phyloP scores from a whole-genome alignment of 2,329 filamentous ascomycete species.

The Biscogniauxia sp. region DNA sequence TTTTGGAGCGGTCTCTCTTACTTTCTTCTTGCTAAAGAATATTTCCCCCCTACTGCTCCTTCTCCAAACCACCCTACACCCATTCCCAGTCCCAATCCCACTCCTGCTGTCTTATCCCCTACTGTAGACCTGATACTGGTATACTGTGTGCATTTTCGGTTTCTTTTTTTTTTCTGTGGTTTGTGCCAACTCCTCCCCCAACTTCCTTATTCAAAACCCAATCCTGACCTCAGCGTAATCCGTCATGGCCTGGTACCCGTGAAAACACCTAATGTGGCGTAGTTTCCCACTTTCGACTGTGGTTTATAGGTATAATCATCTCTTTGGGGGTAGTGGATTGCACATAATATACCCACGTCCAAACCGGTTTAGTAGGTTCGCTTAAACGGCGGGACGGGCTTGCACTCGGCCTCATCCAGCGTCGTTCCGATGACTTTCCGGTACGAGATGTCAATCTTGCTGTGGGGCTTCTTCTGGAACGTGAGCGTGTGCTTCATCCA shows the following conservation, averaged over 20 bases:
- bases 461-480: slow-evolving; percentile 92
- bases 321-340: slow-evolving; percentile 1
- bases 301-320: slow-evolving; percentile 3
- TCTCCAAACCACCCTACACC: too few species aligned
- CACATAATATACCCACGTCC: neutral
- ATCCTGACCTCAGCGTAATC: slow-evolving; percentile 10
- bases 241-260: slow-evolving; percentile 6
- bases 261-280: too few species aligned
- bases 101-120: too few species aligned
- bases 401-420: slow-evolving; percentile 93
- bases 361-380: slow-evolving; percentile 69
- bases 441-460: slow-evolving; percentile 83
- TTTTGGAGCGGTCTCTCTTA: too few species aligned
- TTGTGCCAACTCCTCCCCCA: neutral
- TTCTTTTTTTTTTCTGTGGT: too few species aligned
- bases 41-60: too few species aligned
- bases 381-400: slow-evolving; percentile 95
- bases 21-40: too few species aligned
- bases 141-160: too few species aligned
- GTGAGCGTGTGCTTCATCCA: slow-evolving; percentile 99
- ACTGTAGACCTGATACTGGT: too few species aligned
- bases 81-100: too few species aligned
- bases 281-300: slow-evolving; percentile 7
- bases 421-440: slow-evolving; percentile 78
- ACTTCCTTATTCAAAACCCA: neutral